These are phyloP conservation scores for Ascochyta koolunga DNA, from an alignment of 2,329 filamentous ascomycete genomes.

Conservation along the genomic window DNA sequence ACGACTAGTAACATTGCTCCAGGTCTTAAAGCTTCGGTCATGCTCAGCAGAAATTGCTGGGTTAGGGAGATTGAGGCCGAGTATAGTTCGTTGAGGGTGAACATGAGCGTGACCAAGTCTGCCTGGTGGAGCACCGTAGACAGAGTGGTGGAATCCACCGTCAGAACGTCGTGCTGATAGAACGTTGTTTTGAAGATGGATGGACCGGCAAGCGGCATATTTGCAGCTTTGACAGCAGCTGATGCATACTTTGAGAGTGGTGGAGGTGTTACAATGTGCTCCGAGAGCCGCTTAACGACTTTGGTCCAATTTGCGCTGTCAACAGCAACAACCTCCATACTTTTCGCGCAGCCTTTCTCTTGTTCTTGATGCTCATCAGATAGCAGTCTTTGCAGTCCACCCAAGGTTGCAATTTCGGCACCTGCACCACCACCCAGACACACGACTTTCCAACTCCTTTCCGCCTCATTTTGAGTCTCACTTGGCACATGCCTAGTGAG, in stretches of 20 bases:
- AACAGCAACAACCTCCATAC: conserved; percentile 65
- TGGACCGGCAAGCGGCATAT: conserved; percentile 44
- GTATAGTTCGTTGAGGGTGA: conserved; percentile 96
- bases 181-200: conserved; percentile 50
- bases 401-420: conserved; percentile 70
- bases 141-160: conserved; percentile 47
- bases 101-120: conserved; percentile 78
- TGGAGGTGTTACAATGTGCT: conserved; percentile 60
- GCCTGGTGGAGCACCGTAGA: conserved; percentile 34
- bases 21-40: conserved; percentile 64
- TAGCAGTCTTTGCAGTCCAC: conserved; percentile 56
- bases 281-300: conserved; percentile 65
- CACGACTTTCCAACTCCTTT: conserved; percentile 50
- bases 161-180: conserved; percentile 59
- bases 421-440: conserved; percentile 71
- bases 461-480: background rate
- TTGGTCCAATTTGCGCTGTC: conserved; percentile 81
- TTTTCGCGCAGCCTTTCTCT: background rate
- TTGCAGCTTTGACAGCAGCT: conserved; percentile 51
- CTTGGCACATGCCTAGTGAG: background rate
- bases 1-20: conserved; percentile 80
- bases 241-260: conserved; percentile 57
- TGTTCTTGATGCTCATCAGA: conserved; percentile 3
- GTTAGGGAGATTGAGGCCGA: conserved; percentile 75
- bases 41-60: conserved; percentile 73